These are phyloP conservation scores for Fusarium virguliforme DNA, from an alignment of 2,329 filamentous ascomycete genomes.

Conservation along the genomic window DNA sequence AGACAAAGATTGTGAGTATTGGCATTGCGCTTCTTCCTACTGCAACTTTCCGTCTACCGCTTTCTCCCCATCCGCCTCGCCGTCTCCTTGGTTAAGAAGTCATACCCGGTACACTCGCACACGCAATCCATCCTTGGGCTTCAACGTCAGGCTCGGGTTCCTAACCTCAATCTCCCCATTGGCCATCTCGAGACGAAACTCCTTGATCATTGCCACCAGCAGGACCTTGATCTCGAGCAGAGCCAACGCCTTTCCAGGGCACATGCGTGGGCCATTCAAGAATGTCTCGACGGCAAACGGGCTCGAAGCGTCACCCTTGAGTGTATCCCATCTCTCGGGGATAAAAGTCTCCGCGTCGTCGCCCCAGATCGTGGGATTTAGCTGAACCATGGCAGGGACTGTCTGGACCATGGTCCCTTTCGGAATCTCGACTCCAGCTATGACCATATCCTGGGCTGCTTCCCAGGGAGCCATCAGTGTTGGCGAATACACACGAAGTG, in stretches of 20 bases:
- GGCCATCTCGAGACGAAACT: constrained; percentile 15
- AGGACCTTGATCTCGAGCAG: constrained; percentile 34
- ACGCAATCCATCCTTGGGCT: background rate
- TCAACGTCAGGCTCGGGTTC: constrained; percentile 28
- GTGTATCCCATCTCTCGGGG: constrained; percentile 26
- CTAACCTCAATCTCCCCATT: constrained; percentile 6
- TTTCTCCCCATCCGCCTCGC: background rate
- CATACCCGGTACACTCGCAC: constrained; percentile 3
- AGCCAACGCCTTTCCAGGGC: constrained; percentile 32
- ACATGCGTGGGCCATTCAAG: constrained; percentile 31
- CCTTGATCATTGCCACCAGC: constrained; percentile 16
- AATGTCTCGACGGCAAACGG: constrained; percentile 29
- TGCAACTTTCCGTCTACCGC: background rate
- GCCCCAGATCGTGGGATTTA: constrained; percentile 35
- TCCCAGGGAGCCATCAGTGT: constrained; percentile 31
- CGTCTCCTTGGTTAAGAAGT: background rate
- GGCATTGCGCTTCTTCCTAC: background rate
- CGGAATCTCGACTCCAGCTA: constrained; percentile 14
- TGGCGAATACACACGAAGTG: constrained; percentile 32
- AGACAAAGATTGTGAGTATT: background rate
- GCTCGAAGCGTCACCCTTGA: background rate
- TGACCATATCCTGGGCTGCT: constrained; percentile 1
- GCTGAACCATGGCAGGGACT: constrained; percentile 26
- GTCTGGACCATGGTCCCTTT: constrained; percentile 32
- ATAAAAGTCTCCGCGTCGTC: background rate